These are phyloP conservation scores for Penicillium occitanis DNA, from an alignment of 2,329 filamentous ascomycete genomes.

Conservation along the genomic window DNA sequence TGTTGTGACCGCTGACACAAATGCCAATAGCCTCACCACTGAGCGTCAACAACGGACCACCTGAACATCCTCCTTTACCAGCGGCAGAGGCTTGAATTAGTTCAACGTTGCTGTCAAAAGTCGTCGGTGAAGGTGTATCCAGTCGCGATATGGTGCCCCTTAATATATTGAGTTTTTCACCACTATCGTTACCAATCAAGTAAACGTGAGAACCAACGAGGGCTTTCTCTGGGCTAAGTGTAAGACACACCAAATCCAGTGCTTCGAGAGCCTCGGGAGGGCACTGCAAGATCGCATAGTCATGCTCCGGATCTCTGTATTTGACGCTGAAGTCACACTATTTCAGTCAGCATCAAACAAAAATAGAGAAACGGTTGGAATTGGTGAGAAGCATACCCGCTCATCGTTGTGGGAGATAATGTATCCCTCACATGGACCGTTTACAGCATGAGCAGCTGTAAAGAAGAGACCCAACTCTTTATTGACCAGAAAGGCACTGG, in stretches of 20 bases:
- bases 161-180: constrained; percentile 17
- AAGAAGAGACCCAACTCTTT: constrained; percentile 13
- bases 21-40: constrained; percentile 17
- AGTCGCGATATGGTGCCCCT: constrained; percentile 16
- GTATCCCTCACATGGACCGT: constrained; percentile 18
- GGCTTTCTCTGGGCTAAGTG: constrained; percentile 12
- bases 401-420: constrained; percentile 19
- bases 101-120: constrained; percentile 18
- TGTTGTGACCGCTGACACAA: constrained; percentile 19
- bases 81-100: constrained; percentile 18
- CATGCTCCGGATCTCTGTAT: constrained; percentile 18
- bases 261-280: constrained; percentile 2
- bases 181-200: constrained; percentile 18
- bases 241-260: constrained; percentile 13
- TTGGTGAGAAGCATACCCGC: neutral
- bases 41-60: constrained; percentile 13
- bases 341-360: neutral
- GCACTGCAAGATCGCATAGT: constrained; percentile 18
- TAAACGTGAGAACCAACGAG: constrained; percentile 17
- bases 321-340: constrained; percentile 19
- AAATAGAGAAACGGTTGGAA: neutral
- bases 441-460: constrained; percentile 17
- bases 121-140: constrained; percentile 9
- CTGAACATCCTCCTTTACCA: constrained; percentile 18
- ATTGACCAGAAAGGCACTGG: constrained; percentile 17